Conservation (phyloP, 1,284 basidiomycete genomes). For the Sporisorium sorghi region DNA sequence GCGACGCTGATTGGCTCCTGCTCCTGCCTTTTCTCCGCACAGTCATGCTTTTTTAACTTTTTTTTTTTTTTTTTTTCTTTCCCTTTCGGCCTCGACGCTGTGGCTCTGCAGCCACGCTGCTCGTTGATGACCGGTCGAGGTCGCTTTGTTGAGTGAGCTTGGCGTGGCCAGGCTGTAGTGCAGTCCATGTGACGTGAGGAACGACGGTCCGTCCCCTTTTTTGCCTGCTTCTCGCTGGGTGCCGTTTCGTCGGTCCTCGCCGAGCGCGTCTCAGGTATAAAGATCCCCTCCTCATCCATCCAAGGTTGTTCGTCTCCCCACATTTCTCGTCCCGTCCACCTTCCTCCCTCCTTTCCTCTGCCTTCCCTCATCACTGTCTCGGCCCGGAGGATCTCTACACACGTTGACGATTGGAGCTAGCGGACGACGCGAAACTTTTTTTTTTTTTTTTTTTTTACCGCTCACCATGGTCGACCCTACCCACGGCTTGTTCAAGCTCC, state of each 20-base stretch:
- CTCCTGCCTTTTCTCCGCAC: not conserved
- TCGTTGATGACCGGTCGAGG: too few relatives aligned
- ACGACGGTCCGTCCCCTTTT: not conserved
- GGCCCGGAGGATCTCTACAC: not conserved
- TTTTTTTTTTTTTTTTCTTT: too few relatives aligned
- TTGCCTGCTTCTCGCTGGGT: too few relatives aligned
- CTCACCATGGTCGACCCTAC: conserved; percentile 59
- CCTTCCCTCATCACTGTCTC: not conserved
- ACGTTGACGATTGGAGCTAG: not conserved
- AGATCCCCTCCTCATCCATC: not conserved
- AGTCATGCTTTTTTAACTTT: not conserved
- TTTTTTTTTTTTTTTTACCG: not conserved
- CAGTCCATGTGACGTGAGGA: too few relatives aligned
- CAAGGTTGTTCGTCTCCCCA: not conserved
- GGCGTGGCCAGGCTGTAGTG: too few relatives aligned
- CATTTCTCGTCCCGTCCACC: not conserved
- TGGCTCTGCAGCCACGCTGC: too few relatives aligned
- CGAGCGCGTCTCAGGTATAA: conserved; percentile 1
- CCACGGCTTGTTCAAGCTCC: conserved; percentile 63
- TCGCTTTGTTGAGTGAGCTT: too few relatives aligned
- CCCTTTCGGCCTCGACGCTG: too few relatives aligned
- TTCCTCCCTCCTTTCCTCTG: not conserved
- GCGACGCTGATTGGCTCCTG: not conserved
- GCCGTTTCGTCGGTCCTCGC: not conserved
- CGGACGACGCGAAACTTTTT: not conserved